Evolutionary conservation across 257 asterid genomes (phyloP), one percentile per base, ranked within the genome.

Genomic region (Osmanthus fragrans): DNA sequence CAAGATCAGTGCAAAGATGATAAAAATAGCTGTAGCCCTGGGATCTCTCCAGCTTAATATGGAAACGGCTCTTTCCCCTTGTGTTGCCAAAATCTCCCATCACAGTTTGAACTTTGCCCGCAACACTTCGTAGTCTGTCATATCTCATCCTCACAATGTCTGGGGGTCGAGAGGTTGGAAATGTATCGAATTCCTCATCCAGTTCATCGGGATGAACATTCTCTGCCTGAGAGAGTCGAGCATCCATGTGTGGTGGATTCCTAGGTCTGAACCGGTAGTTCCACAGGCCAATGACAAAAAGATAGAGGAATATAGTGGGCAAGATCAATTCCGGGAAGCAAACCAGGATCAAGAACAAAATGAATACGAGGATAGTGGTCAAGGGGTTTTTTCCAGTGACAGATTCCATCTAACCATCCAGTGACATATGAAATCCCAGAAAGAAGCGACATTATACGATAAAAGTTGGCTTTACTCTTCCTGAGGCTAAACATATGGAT

Each of bases 11-110:
- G 99, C 84, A 67, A 91, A 81, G 72, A 82, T 77, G 32, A 92
- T 85, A 63, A 94, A 82, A 39, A 91, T 83, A 3, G 96, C 92
- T 0, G 99, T 91, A 25, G 97, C 98, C 82, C 99, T 83, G 0
- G 97, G 97, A 78, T 94, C 99, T 84, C 99, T 88, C 99, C 99
- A 94, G 90, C 91, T 94, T 72, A 94, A 77, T 78, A 94, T 79
- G 29, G 92, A 80, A 40, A 92, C 91, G 13, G 89, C 90, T 76
- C 99, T 85, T 82, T 94, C 99, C 13, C 89, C 97, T 75, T 94
- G 99, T 12, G 88, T 88, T 11, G 99, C 99, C 85, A 92, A 75
- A n/a, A 80, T 92, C 99, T 23, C 95, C 94, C 1, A 91, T 73
- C 82, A 89, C 97, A 0, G 83, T 89, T 64, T 94, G 99, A 72